These are phyloP conservation scores for Fraxinus baroniana DNA, from an alignment of 305 asterid species.

Conservation along the genomic window DNA sequence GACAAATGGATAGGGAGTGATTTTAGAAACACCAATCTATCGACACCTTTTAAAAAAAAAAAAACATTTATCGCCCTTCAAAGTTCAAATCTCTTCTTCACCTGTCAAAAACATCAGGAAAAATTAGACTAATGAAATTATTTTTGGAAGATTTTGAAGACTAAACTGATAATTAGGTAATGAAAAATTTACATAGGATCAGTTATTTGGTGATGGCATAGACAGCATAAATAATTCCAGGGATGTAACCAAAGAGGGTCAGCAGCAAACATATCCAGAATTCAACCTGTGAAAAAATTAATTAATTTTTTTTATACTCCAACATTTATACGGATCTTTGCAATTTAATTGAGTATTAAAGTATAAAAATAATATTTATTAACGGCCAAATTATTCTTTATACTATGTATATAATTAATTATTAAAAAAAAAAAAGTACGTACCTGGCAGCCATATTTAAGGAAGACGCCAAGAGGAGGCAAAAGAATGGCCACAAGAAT, in stretches of 20 bases:
- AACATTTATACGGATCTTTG: no score
- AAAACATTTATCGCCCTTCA: no score
- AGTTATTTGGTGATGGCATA: constrained; percentile 48
- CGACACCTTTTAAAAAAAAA: no score
- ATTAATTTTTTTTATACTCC: no score
- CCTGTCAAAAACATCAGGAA: neutral
- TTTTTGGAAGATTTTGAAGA: neutral
- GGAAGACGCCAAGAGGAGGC: neutral
- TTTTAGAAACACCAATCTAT: no score
- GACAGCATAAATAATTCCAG: constrained; percentile 59
- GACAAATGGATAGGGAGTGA: no score
- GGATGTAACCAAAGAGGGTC: constrained; percentile 55
- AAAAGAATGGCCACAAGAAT: neutral
- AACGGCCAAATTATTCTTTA: no score
- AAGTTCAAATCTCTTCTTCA: neutral
- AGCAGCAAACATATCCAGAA: constrained; percentile 60
- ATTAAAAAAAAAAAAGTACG: no score
- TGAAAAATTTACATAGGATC: neutral
- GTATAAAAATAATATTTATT: no score
- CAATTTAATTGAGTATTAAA: no score
- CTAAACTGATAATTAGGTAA: neutral
- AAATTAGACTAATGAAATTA: neutral
- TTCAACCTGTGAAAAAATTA: constrained; percentile 36
- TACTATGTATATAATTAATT: no score
- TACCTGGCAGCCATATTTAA: no score